These are phyloP conservation scores for Podospora pseudocomata DNA, from an alignment of 495 filamentous ascomycete genomes.

Conservation along the genomic window DNA sequence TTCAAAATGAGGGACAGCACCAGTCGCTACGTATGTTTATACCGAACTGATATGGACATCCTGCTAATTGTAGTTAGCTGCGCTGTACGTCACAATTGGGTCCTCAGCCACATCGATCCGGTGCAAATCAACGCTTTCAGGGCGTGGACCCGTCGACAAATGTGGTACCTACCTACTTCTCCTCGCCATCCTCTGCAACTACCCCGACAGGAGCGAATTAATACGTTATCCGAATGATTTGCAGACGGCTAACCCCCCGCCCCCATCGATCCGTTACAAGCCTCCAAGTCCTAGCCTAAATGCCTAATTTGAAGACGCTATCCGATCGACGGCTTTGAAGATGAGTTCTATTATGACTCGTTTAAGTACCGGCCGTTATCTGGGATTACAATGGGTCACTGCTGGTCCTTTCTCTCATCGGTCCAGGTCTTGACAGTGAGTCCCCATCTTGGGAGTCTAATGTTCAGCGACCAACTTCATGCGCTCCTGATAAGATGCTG, in stretches of 20 bases:
- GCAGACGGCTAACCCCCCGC: not conserved
- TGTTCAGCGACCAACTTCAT: not conserved
- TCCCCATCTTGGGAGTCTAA: not conserved
- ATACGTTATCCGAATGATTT: not conserved
- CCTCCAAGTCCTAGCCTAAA: not conserved
- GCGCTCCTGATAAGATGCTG: not conserved
- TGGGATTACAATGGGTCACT: not conserved
- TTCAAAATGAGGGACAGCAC: not conserved
- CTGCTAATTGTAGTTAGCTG: not conserved
- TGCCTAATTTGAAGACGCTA: not conserved
- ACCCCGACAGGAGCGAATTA: too few relatives aligned
- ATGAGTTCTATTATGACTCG: not conserved
- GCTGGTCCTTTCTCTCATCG: not conserved
- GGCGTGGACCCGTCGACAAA: not conserved
- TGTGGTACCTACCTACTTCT: too few relatives aligned
- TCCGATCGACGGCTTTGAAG: not conserved
- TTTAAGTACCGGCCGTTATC: not conserved
- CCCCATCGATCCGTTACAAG: not conserved
- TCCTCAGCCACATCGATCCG: not conserved
- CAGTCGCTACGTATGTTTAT: not conserved
- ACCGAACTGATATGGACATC: not conserved
- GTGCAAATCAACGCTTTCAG: not conserved
- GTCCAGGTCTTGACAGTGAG: not conserved
- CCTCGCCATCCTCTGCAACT: not conserved
- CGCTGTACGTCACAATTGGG: not conserved